Evolutionary conservation across 2,329 filamentous ascomycete genomes (phyloP).

Genomic region (Tolypocladium paradoxum): DNA sequence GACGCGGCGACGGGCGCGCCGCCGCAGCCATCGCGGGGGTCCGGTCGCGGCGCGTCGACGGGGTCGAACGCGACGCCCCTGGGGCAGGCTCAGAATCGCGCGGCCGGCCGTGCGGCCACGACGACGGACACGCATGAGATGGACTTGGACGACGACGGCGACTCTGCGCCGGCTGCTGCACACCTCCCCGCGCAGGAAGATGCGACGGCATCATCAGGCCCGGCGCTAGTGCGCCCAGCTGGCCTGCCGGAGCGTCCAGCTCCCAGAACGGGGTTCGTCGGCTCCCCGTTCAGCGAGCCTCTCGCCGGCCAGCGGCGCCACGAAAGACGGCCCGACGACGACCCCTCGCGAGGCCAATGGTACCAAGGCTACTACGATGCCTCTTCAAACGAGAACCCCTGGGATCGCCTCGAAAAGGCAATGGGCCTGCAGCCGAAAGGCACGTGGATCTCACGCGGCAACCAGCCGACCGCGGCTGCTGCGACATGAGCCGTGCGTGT

Average conservation of each 20-base stretch:
- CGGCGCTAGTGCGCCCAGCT: constrained; percentile 20
- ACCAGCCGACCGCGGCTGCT: neutral
- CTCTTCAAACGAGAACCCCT: constrained; percentile 62
- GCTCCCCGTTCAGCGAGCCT: neutral
- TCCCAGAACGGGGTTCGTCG: constrained; percentile 3
- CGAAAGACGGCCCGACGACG: neutral
- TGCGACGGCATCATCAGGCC: constrained; percentile 2
- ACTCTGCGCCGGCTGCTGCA: constrained; percentile 1
- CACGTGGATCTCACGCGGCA: constrained; percentile 27
- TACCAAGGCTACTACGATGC: constrained; percentile 60
- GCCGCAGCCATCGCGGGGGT: neutral
- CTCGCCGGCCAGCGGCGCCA: neutral
- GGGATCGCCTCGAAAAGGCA: constrained; percentile 45
- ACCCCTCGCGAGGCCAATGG: constrained; percentile 29
- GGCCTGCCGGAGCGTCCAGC: constrained; percentile 22
- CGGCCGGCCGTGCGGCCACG: constrained; percentile 5
- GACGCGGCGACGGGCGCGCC: constrained; percentile 25
- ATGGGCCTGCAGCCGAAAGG: constrained; percentile 32
- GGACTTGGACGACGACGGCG: constrained; percentile 28
- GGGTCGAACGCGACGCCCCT: constrained; percentile 27
- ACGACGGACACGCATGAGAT: constrained; percentile 34
- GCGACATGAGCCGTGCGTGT: neutral
- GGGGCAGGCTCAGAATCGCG: constrained; percentile 8
- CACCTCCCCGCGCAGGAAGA: neutral
- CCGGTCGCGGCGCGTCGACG: constrained; percentile 14